These are phyloP conservation scores for Dysphania ambrosioides DNA, from an alignment of 148 eudicot genomes.

Conservation along the genomic window DNA sequence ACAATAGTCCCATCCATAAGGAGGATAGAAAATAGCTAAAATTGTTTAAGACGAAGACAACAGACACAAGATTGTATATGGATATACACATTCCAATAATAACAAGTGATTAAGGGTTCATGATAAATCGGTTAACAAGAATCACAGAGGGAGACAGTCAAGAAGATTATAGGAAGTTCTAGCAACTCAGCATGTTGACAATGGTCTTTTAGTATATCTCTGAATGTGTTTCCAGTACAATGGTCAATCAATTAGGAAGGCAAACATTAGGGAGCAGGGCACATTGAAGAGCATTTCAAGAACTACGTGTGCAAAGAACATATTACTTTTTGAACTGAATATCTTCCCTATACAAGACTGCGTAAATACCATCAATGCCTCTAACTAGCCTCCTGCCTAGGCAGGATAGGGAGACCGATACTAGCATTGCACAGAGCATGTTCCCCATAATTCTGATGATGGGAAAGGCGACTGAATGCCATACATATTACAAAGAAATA, in stretches of 20 bases:
- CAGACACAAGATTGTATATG: constrained; percentile 9
- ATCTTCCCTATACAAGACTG: neutral
- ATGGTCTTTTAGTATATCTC: neutral
- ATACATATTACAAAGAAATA: neutral
- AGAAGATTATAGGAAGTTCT: neutral
- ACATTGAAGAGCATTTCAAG: too few species aligned
- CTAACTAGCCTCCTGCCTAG: neutral
- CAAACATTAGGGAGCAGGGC: neutral
- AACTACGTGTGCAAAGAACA: neutral
- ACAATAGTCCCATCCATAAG: neutral
- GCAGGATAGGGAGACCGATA: neutral
- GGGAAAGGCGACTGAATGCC: neutral
- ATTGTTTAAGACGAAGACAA: neutral
- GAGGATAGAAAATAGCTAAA: neutral
- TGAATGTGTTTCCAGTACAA: neutral
- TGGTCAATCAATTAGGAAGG: neutral
- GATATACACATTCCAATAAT: neutral
- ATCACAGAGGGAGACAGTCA: neutral
- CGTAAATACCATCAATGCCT: neutral
- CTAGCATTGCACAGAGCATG: neutral
- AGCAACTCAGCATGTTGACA: neutral
- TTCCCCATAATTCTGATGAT: neutral
- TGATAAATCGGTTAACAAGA: neutral
- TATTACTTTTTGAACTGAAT: neutral
- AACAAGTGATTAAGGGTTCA: neutral